These are phyloP conservation scores for Trichomonas gallinae DNA, from an alignment of 208 protist genomes.

Conservation along the genomic window DNA sequence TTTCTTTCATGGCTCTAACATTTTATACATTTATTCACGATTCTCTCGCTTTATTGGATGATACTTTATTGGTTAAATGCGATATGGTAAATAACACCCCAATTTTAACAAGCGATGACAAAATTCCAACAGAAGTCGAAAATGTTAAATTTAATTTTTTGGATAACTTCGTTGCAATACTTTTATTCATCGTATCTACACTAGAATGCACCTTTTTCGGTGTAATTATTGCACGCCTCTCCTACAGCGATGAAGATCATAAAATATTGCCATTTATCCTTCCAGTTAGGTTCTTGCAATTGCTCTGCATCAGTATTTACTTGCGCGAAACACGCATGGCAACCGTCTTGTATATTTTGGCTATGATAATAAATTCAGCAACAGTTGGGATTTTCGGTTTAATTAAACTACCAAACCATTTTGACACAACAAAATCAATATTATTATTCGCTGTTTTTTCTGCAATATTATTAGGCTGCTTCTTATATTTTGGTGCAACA, in stretches of 20 bases:
- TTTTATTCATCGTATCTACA: neutral
- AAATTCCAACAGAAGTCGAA: neutral
- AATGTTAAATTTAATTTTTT: neutral
- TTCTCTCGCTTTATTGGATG: neutral
- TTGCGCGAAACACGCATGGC: neutral
- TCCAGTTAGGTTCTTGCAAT: neutral
- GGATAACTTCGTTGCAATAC: neutral
- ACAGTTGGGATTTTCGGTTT: neutral
- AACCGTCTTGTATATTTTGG: neutral
- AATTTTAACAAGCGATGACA: neutral
- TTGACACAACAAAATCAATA: no score
- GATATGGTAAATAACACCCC: neutral
- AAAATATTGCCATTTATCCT: neutral
- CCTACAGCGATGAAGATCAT: neutral
- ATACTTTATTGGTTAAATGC: neutral
- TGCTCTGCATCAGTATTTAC: neutral
- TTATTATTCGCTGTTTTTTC: neutral
- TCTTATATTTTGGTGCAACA: neutral
- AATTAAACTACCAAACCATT: neutral
- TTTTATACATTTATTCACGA: neutral
- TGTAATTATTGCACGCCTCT: neutral
- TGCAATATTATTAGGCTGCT: neutral
- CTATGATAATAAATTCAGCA: neutral
- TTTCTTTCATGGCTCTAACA: neutral
- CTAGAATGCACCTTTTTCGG: neutral